These are phyloP conservation scores for Nitzschia putrida DNA, from an alignment of 108 stramenopile species.

Conservation along the genomic window DNA sequence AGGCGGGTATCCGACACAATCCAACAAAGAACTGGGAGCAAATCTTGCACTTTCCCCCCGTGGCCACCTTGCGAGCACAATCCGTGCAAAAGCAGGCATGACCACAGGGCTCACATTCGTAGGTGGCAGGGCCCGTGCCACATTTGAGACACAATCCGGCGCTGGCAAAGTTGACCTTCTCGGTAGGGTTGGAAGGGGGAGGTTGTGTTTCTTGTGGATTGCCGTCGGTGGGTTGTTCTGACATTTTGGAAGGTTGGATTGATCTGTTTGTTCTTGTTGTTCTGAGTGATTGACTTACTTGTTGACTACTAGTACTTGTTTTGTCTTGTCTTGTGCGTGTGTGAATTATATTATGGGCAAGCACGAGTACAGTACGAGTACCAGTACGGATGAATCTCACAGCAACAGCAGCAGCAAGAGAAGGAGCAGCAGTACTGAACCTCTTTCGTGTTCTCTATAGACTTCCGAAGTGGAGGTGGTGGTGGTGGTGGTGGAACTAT, in stretches of 20 bases:
- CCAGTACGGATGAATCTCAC: too few relatives aligned
- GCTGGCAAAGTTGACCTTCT: not conserved
- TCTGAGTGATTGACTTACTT: not conserved
- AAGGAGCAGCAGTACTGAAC: too few relatives aligned
- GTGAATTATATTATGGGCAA: not conserved
- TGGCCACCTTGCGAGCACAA: slow-evolving; percentile 18
- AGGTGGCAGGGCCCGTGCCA: not conserved
- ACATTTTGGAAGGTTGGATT: not conserved
- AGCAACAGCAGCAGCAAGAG: too few relatives aligned
- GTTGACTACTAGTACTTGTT: too few relatives aligned
- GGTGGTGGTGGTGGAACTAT: too few relatives aligned
- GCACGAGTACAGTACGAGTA: too few relatives aligned
- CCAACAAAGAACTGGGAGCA: slow-evolving; percentile 9
- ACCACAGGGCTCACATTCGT: slow-evolving; percentile 24
- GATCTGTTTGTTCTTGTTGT: not conserved
- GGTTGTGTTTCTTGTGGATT: not conserved
- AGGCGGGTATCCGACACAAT: not conserved
- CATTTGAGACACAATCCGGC: slow-evolving; percentile 20
- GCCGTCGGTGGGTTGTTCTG: not conserved
- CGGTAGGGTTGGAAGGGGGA: not conserved
- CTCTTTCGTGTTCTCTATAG: too few relatives aligned
- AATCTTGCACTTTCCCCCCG: slow-evolving; percentile 19
- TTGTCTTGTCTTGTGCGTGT: not conserved
- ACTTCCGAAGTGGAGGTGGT: too few relatives aligned
- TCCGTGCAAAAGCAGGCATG: slow-evolving; percentile 15